Conservation (phyloP, 257 asterid species). For the Solanum tarapatanum region DNA sequence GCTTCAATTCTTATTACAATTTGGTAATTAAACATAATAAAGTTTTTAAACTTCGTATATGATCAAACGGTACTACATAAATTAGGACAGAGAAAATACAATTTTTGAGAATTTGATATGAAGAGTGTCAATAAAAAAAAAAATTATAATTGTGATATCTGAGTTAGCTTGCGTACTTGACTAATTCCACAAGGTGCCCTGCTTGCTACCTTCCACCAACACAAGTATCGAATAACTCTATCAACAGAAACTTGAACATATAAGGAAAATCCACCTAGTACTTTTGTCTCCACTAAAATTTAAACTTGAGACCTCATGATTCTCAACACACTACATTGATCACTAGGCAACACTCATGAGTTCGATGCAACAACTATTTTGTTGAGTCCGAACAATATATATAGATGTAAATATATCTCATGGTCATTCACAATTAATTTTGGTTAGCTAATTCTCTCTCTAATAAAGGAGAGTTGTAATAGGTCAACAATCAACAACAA, state of each 20-base stretch:
- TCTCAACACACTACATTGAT: background rate
- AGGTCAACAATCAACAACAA: background rate
- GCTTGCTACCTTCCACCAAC: background rate
- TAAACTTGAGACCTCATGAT: background rate
- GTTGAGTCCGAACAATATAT: background rate
- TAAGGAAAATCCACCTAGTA: background rate
- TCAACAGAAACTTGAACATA: background rate
- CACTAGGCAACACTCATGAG: background rate
- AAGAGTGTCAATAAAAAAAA: too few relatives aligned
- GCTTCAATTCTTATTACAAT: background rate
- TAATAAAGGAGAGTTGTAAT: background rate
- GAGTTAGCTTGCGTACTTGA: background rate
- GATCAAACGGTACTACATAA: too few relatives aligned
- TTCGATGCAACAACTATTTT: background rate
- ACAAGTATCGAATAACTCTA: background rate
- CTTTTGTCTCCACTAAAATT: background rate
- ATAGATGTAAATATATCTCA: background rate
- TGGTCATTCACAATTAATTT: background rate
- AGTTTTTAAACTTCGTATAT: too few relatives aligned
- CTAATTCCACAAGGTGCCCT: background rate
- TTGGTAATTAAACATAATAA: too few relatives aligned
- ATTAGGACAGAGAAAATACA: too few relatives aligned
- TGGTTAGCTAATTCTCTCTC: background rate
- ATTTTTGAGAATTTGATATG: too few relatives aligned
- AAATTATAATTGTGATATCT: background rate